phyloP scores from a whole-genome alignment of 352 stramenopile species.

The Elongisporangium senticosum region DNA sequence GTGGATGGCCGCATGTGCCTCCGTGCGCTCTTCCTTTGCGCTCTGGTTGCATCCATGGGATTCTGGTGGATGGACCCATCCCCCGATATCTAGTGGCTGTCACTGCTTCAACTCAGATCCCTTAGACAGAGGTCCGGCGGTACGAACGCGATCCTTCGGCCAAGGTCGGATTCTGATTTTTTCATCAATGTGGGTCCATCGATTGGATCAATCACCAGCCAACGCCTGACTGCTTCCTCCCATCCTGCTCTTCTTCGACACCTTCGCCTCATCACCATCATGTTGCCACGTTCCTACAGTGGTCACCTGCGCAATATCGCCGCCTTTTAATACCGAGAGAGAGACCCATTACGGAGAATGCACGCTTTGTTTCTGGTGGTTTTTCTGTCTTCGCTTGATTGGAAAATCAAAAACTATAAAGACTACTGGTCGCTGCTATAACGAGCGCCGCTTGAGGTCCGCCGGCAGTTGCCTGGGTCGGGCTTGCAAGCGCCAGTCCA shows the following conservation, averaged over 20 bases:
- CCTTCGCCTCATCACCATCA: too few relatives aligned
- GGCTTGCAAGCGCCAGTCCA: not conserved
- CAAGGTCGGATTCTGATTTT: not conserved
- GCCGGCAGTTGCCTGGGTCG: not conserved
- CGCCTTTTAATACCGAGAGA: too few relatives aligned
- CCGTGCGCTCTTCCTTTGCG: not conserved
- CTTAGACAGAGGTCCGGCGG: not conserved
- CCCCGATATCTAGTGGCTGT: not conserved
- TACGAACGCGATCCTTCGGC: not conserved
- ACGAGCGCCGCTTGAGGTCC: not conserved
- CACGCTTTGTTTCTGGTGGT: not conserved
- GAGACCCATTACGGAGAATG: too few relatives aligned
- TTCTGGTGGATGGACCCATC: not conserved
- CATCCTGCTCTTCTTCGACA: not conserved
- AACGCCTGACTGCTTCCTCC: not conserved
- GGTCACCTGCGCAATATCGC: too few relatives aligned
- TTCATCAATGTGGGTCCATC: not conserved
- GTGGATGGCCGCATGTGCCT: too few relatives aligned
- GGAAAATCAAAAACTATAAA: conserved; percentile 1
- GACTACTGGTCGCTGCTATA: not conserved
- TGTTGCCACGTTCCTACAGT: too few relatives aligned
- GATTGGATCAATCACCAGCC: not conserved
- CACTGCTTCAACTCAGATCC: not conserved
- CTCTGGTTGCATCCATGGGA: not conserved
- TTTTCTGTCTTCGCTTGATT: not conserved